Evolutionary conservation across 139 green algal species (phyloP), one percentile per base, ranked within the genome.

Genomic region (Ostreobium quekettii): DNA sequence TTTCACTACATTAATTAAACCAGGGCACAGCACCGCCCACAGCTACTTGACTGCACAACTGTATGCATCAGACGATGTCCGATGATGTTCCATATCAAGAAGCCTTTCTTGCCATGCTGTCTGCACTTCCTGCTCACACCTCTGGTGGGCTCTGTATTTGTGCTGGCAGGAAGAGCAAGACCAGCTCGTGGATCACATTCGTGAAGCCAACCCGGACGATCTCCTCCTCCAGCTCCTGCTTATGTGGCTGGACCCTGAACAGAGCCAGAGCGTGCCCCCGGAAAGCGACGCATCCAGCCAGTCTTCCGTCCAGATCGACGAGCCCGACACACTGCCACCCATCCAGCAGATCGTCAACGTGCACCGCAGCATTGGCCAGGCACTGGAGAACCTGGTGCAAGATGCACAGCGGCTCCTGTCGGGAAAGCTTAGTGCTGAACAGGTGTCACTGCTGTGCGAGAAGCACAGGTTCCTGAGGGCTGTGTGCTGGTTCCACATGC

Each of bases 401-500:
- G 91, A 96, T 67, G 83, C 85, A 4, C 72, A 76, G 1, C 37
- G 47, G 32, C 75, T 93, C 69, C 33, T 58, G 31, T 30, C 42
- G 4, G 35, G 60, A 3, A 72, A 71, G 3, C 47, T 80, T 15
- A 82, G 37, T 0, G 48, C 72, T 0, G 47, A 33, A 7, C 74
- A 86, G 70, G 74, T 95, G 48, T 71, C 70, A 0, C 67, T 74
- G 4, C 78, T 96, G 47, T 74, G 87, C 46, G 86, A 94, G 62
- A 74, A 76, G 36, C 80, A 93, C 77, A 77, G 88, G 58, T 97
- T 97, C 71, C 85, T 97, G 65, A 81, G 86, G 19, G 78, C 83
- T n/a, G 85, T 97, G 11, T 94, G 84, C 79, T 72, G 81, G 60
- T 96, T 93, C 78, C 89, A 96, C 83, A 87, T 79, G 4, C 74